phyloP scores from a whole-genome alignment of 2,329 filamentous ascomycete genomes.

The Penicillium frequentans region DNA sequence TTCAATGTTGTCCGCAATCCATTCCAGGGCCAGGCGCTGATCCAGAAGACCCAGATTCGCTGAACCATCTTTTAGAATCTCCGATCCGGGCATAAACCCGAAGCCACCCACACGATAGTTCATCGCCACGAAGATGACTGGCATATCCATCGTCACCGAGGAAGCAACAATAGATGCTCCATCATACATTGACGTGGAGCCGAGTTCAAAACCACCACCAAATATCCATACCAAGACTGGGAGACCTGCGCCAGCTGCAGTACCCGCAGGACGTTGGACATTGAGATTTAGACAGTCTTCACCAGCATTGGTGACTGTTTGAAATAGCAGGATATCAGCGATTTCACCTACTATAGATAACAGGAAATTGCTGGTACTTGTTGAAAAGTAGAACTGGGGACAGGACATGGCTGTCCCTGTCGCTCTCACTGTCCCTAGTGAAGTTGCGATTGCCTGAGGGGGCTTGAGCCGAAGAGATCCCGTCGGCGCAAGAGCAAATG shows the following conservation, averaged over 20 bases:
- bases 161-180: constrained; percentile 32
- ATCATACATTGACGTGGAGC: constrained; percentile 49
- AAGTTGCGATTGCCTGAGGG: constrained; percentile 59
- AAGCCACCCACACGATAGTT: constrained; percentile 77
- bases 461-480: constrained; percentile 68
- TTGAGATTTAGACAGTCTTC: constrained; percentile 67
- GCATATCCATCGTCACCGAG: constrained; percentile 55
- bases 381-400: constrained; percentile 68
- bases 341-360: constrained; percentile 51
- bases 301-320: constrained; percentile 53
- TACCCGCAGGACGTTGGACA: constrained; percentile 60
- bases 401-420: constrained; percentile 62
- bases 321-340: constrained; percentile 58
- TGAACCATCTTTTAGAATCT: constrained; percentile 66
- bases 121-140: constrained; percentile 72
- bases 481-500: constrained; percentile 69
- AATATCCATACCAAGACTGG: constrained; percentile 72
- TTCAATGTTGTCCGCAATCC: constrained; percentile 75
- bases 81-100: constrained; percentile 69
- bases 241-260: constrained; percentile 55
- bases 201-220: constrained; percentile 55
- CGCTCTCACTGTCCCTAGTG: constrained; percentile 63
- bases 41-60: constrained; percentile 72
- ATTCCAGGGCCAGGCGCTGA: constrained; percentile 70
- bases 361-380: constrained; percentile 43